These are phyloP conservation scores for Macrolepiota albuminosa DNA, from an alignment of 768 basidiomycete genomes.

Conservation along the genomic window DNA sequence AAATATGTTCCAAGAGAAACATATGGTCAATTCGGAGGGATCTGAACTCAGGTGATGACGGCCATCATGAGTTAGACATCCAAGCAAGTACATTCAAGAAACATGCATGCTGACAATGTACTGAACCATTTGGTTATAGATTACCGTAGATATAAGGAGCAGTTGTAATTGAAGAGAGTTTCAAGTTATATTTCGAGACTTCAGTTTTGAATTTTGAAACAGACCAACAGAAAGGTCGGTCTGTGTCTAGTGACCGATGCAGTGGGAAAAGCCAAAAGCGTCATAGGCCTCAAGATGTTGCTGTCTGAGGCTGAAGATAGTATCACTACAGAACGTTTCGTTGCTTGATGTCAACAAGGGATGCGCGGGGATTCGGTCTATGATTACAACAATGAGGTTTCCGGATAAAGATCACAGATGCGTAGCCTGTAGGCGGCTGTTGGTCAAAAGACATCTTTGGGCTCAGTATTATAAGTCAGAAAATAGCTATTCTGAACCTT, in stretches of 20 bases:
- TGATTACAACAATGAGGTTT: not conserved
- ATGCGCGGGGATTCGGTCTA: not conserved
- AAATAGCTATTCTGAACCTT: too few relatives aligned
- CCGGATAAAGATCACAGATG: not conserved
- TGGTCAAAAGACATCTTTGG: not conserved
- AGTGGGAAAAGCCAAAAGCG: not conserved
- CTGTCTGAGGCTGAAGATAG: not conserved
- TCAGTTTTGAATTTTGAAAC: not conserved
- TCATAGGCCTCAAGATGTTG: not conserved
- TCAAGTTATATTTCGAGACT: not conserved
- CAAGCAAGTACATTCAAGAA: not conserved
- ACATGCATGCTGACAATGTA: not conserved
- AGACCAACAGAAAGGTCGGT: not conserved
- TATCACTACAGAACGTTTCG: not conserved
- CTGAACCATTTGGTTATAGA: not conserved
- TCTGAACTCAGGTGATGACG: not conserved
- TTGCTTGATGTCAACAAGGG: not conserved
- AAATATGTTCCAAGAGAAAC: not conserved
- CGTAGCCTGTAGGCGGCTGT: not conserved
- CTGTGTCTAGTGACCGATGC: not conserved
- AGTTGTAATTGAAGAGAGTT: too few relatives aligned
- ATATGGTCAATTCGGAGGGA: not conserved
- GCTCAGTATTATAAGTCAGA: not conserved
- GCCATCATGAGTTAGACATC: constrained; percentile 8
- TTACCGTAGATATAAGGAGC: not conserved